Conservation (phyloP, 257 asterid genomes). For the Anisodus acutangulus region DNA sequence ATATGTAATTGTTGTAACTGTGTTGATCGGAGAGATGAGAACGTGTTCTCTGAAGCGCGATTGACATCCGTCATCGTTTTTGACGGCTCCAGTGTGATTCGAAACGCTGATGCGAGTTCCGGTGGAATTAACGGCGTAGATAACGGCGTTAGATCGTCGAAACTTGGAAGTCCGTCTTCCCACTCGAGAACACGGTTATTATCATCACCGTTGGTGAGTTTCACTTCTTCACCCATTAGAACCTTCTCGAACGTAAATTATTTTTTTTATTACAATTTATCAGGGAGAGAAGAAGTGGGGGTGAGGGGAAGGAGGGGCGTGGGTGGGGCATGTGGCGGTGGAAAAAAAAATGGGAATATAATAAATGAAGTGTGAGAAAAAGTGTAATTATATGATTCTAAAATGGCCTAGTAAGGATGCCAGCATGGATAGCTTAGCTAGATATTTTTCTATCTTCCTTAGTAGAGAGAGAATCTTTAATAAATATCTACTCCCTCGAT, state of each 20-base stretch:
- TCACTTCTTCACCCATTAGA: constrained; percentile 69
- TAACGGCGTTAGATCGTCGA: constrained; percentile 39
- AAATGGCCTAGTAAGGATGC: constrained; percentile 38
- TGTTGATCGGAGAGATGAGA: background rate
- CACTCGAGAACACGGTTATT: constrained; percentile 33
- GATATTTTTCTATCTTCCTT: constrained; percentile 53
- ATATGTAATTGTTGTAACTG: constrained; percentile 30
- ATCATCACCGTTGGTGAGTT: constrained; percentile 39
- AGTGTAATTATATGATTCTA: constrained; percentile 62
- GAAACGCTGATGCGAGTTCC: constrained; percentile 38
- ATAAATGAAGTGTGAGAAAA: constrained; percentile 47
- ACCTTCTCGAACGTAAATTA: background rate
- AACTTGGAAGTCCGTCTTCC: constrained; percentile 38
- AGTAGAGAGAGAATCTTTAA: background rate
- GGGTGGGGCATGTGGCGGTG: constrained; percentile 39
- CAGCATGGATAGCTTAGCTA: constrained; percentile 58
- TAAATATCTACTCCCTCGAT: background rate
- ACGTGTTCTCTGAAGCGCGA: constrained; percentile 36
- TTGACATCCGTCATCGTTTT: constrained; percentile 35
- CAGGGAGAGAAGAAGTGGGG: background rate
- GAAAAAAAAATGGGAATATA: constrained; percentile 21
- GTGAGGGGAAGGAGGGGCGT: constrained; percentile 10
- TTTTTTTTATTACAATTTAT: background rate
- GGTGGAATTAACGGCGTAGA: constrained; percentile 37
- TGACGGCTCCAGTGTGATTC: constrained; percentile 34